A percentile compares a stretch with the other conserved stretches of the same genome.
phyloP scores from a whole-genome alignment of 2,329 filamentous ascomycete genomes.

The Metarhizium anisopliae region DNA sequence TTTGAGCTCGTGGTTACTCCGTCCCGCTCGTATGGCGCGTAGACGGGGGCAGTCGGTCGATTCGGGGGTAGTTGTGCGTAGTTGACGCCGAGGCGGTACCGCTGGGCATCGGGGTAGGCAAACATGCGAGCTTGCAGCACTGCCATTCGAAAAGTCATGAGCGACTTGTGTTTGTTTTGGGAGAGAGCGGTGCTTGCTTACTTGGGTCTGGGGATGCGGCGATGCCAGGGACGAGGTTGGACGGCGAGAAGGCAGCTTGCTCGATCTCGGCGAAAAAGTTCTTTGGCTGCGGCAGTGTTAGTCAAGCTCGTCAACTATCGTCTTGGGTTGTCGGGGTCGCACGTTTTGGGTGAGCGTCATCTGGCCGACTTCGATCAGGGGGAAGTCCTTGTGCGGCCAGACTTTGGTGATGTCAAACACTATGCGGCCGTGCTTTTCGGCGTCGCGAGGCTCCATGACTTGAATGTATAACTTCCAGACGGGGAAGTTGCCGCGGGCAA shows the following conservation, averaged over 20 bases:
- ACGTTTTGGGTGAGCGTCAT: constrained; percentile 58
- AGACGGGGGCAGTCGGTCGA: no score
- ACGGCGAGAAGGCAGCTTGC: constrained; percentile 41
- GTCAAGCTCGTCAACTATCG: no score
- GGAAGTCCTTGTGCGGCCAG: constrained; percentile 58
- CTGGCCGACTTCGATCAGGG: constrained; percentile 56
- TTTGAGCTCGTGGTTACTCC: no score
- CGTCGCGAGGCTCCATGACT: constrained; percentile 42
- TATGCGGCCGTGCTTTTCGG: constrained; percentile 47
- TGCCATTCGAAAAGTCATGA: background rate
- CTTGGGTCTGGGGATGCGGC: constrained; percentile 19
- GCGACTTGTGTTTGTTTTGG: no score
- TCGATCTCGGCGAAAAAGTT: constrained; percentile 44
- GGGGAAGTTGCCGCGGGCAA: constrained; percentile 34
- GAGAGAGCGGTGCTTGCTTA: no score
- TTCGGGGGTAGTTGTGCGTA: no score
- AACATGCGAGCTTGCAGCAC: background rate
- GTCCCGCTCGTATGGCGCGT: no score
- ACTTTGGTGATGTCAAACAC: constrained; percentile 65
- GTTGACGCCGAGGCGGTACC: no score
- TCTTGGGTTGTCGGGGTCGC: no score
- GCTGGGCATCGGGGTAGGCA: no score
- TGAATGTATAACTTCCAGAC: constrained; percentile 22
- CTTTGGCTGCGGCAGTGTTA: constrained; percentile 20
- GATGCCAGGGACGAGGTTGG: constrained; percentile 40